Percentiles rank a stretch among this genome's conserved stretches.
Conservation (phyloP, 2,329 filamentous ascomycete genomes). For the Metarhizium album region DNA sequence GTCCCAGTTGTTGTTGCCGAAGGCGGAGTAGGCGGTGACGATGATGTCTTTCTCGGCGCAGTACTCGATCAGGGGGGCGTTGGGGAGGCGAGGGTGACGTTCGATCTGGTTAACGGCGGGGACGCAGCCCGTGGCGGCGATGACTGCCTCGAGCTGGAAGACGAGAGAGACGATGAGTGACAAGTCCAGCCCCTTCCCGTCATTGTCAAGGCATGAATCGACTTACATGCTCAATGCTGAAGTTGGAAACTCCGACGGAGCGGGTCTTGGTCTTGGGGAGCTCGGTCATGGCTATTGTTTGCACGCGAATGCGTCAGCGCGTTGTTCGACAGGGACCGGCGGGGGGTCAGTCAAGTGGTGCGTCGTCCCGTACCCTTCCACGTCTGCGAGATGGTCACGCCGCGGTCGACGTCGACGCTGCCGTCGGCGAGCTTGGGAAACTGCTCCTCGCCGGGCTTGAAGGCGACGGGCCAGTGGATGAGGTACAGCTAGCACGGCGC, state of each 20-base stretch:
- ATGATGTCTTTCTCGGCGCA: constrained; percentile 52
- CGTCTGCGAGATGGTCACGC: constrained; percentile 30
- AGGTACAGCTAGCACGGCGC: constrained; percentile 38
- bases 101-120: constrained; percentile 60
- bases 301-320: not conserved
- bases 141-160: constrained; percentile 41
- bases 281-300: constrained; percentile 35
- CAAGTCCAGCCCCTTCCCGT: not conserved
- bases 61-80: constrained; percentile 47
- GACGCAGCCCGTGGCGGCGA: constrained; percentile 45
- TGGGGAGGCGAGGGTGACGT: constrained; percentile 53
- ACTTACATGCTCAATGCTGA: constrained; percentile 43
- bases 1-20: constrained; percentile 34
- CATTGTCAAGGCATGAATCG: not conserved
- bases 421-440: constrained; percentile 32
- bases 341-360: not conserved
- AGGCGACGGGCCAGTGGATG: constrained; percentile 51
- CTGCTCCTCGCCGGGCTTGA: constrained; percentile 27
- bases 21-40: constrained; percentile 53
- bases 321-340: not conserved
- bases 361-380: constrained; percentile 35
- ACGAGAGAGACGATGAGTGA: not conserved
- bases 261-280: constrained; percentile 50
- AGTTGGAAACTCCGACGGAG: constrained; percentile 66
- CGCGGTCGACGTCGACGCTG: constrained; percentile 31